Evolutionary conservation across 192 early-diverging fungal genomes (phyloP).

Genomic region (Umbelopsis ramanniana): DNA sequence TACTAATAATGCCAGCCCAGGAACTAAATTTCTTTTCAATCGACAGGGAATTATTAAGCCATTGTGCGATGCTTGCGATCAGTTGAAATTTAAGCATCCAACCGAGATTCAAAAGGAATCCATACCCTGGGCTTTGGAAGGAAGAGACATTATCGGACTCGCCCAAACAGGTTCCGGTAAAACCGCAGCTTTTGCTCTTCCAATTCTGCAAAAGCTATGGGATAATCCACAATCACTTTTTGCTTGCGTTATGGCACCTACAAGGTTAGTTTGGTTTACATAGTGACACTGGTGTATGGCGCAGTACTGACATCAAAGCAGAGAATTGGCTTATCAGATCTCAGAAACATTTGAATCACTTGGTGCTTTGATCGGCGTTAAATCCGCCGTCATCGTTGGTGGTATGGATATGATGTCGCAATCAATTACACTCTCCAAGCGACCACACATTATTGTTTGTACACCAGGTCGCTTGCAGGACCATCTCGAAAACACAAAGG

Average conservation of each 20-base stretch:
- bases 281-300: not conserved
- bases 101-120: conserved; percentile 91
- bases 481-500: conserved; percentile 98
- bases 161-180: conserved; percentile 96
- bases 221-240: conserved; percentile 88
- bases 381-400: conserved; percentile 90
- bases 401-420: conserved; percentile 99
- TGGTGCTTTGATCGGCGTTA: conserved; percentile 89
- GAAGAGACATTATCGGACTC: conserved; percentile 95
- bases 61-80: conserved; percentile 87
- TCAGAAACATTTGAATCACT: conserved; percentile 90
- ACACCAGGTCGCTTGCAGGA: conserved; percentile 96
- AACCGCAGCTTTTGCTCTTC: conserved; percentile 85
- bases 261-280: conserved; percentile 55
- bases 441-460: conserved; percentile 93
- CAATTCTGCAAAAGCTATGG: conserved; percentile 87
- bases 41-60: conserved; percentile 82
- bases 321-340: conserved; percentile 96
- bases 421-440: conserved; percentile 90
- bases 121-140: conserved; percentile 91
- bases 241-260: conserved; percentile 96
- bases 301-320: conserved; percentile 26
- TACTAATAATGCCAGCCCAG: not conserved
- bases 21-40: not conserved
- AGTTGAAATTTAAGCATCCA: conserved; percentile 86